Evolutionary conservation across 2,329 filamentous ascomycete species (phyloP).

Genomic region (Trichoderma sp.): DNA sequence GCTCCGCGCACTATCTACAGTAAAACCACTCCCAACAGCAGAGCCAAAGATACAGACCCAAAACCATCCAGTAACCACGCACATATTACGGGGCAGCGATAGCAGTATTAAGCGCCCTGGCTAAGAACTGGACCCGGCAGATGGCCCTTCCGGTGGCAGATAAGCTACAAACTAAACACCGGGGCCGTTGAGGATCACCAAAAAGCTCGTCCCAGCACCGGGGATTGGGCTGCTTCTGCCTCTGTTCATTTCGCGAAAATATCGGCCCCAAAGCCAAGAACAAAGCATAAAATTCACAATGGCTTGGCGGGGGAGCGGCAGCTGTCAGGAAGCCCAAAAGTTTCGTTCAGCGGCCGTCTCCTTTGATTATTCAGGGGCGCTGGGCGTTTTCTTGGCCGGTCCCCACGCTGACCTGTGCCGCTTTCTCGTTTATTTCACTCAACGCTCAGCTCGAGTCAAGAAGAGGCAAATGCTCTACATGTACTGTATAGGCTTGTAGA

Average conservation of each 20-base stretch:
- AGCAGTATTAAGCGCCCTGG: background rate
- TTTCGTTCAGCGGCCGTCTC: background rate
- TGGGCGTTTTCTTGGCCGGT: background rate
- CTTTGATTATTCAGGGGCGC: background rate
- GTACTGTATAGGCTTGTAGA: no score
- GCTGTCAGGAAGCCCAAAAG: background rate
- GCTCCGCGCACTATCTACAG: background rate
- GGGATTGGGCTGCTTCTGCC: background rate
- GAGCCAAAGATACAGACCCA: background rate
- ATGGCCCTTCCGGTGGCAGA: conserved; percentile 13
- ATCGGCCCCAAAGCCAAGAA: background rate
- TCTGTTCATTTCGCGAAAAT: background rate
- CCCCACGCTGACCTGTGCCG: background rate
- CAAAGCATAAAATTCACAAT: background rate
- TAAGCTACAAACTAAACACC: conserved; percentile 3
- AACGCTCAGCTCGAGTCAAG: background rate
- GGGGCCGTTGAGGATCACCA: background rate
- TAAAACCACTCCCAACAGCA: background rate
- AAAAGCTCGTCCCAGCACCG: background rate
- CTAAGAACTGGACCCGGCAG: background rate
- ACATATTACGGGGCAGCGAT: background rate
- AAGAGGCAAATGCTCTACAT: background rate
- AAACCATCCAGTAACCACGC: background rate
- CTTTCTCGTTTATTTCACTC: background rate
- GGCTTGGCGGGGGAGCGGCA: background rate